Conservation (phyloP, 768 basidiomycete species). For the Amanita brunnescens region DNA sequence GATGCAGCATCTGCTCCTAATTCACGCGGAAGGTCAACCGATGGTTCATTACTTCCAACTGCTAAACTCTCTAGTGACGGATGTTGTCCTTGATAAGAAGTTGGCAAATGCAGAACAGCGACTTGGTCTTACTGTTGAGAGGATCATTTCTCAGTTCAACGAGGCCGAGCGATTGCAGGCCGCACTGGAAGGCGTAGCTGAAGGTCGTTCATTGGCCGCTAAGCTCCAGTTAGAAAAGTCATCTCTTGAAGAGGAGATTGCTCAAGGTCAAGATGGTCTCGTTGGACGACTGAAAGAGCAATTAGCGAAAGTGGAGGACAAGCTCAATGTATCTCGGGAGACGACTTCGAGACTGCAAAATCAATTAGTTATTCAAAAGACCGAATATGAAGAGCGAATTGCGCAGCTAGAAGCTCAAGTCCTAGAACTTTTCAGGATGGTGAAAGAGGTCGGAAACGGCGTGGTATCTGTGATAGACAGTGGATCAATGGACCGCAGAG, state of each 20-base stretch:
- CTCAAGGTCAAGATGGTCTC: constrained; percentile 72
- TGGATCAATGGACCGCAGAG: constrained; percentile 61
- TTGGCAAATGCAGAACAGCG: constrained; percentile 75
- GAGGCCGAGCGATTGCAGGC: constrained; percentile 77
- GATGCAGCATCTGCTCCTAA: constrained; percentile 87
- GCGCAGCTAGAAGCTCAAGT: constrained; percentile 87
- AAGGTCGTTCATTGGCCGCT: constrained; percentile 53
- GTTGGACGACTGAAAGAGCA: constrained; percentile 76
- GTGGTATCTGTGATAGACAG: constrained; percentile 67
- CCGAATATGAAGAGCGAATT: constrained; percentile 78
- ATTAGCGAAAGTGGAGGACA: constrained; percentile 62
- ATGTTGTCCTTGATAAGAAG: constrained; percentile 90
- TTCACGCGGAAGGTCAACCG: constrained; percentile 78
- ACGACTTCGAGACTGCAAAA: constrained; percentile 68
- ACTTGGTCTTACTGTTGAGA: constrained; percentile 83
- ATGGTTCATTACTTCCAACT: constrained; percentile 88
- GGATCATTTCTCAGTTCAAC: constrained; percentile 82
- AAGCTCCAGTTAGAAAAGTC: constrained; percentile 79
- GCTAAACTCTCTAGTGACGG: constrained; percentile 80
- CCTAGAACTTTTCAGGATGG: constrained; percentile 88
- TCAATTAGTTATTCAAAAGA: constrained; percentile 70
- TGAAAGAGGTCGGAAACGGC: constrained; percentile 74
- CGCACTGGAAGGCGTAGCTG: constrained; percentile 70
- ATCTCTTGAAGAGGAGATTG: constrained; percentile 69
- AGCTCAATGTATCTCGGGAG: constrained; percentile 69